Evolutionary conservation across 225 moss, liverwort and hornwort species (phyloP).

Genomic region (Anthoceros angustus): DNA sequence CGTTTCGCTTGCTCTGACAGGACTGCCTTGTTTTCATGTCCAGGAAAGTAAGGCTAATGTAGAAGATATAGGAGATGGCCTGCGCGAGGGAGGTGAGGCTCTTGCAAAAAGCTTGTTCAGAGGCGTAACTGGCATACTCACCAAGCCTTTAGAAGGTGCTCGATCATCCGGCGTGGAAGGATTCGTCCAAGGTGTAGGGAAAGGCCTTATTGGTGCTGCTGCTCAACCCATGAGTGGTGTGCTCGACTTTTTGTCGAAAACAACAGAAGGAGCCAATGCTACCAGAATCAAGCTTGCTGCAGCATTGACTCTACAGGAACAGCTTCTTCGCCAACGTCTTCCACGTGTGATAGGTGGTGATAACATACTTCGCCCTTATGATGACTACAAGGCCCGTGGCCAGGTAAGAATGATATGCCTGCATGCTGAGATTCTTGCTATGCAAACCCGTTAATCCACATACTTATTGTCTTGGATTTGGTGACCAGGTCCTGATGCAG

Average conservation of each 20-base stretch:
- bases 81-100: constrained; percentile 95
- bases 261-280: constrained; percentile 94
- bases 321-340: constrained; percentile 56
- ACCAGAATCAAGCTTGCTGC: constrained; percentile 80
- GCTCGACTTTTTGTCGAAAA: constrained; percentile 84
- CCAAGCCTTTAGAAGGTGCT: constrained; percentile 92
- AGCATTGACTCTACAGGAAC: constrained; percentile 76
- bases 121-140: constrained; percentile 94
- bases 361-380: constrained; percentile 72
- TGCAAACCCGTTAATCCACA: neutral
- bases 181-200: constrained; percentile 91
- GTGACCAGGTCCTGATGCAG: constrained; percentile 81
- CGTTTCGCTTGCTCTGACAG: neutral
- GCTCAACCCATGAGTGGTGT: constrained; percentile 87
- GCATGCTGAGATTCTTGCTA: neutral
- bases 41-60: constrained; percentile 78
- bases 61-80: constrained; percentile 89
- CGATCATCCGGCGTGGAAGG: constrained; percentile 86
- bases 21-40: neutral
- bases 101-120: constrained; percentile 88
- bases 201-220: constrained; percentile 90
- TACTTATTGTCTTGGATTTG: neutral
- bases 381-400: constrained; percentile 93
- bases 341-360: constrained; percentile 96
- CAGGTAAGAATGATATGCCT: constrained; percentile 29